These are phyloP conservation scores for Podospora australis DNA, from an alignment of 495 filamentous ascomycete genomes.

Conservation along the genomic window DNA sequence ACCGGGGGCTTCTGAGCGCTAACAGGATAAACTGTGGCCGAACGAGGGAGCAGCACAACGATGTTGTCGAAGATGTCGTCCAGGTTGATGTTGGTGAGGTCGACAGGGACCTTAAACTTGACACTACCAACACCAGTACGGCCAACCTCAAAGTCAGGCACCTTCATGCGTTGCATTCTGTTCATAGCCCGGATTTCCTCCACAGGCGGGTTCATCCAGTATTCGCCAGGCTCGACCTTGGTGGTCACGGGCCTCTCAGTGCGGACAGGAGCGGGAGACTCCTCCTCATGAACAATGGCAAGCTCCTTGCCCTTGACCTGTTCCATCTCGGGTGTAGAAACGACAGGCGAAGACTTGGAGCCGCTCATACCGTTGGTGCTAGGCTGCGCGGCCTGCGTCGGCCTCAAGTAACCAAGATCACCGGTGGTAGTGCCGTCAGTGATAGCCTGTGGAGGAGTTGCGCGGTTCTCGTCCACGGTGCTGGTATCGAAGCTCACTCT, in stretches of 20 bases:
- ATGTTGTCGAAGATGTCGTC: conserved; percentile 66
- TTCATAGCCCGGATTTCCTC: conserved; percentile 69
- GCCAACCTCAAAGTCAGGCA: conserved; percentile 70
- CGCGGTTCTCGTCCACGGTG: conserved; percentile 32
- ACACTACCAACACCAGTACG: conserved; percentile 74
- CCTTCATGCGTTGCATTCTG: conserved; percentile 61
- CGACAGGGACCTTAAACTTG: conserved; percentile 71
- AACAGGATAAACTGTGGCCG: conserved; percentile 80
- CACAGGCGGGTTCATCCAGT: conserved; percentile 74
- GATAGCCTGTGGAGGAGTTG: not conserved
- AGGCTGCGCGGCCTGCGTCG: conserved; percentile 31
- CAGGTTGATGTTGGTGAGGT: conserved; percentile 64
- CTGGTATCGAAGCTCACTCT: conserved; percentile 82
- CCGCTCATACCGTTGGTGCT: conserved; percentile 46
- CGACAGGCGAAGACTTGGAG: conserved; percentile 33
- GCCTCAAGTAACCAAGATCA: conserved; percentile 62
- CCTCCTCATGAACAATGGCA: conserved; percentile 70
- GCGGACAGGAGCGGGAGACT: conserved; percentile 30
- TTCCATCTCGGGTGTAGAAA: conserved; percentile 58
- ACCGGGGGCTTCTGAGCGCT: conserved; percentile 65
- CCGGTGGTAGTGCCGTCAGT: conserved; percentile 47
- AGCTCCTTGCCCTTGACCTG: conserved; percentile 70
- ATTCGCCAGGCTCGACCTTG: conserved; percentile 62
- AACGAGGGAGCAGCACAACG: conserved; percentile 65
- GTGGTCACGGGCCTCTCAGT: conserved; percentile 15